These are phyloP conservation scores for Fusarium sp. DNA, from an alignment of 2,329 filamentous ascomycete species.

Conservation along the genomic window DNA sequence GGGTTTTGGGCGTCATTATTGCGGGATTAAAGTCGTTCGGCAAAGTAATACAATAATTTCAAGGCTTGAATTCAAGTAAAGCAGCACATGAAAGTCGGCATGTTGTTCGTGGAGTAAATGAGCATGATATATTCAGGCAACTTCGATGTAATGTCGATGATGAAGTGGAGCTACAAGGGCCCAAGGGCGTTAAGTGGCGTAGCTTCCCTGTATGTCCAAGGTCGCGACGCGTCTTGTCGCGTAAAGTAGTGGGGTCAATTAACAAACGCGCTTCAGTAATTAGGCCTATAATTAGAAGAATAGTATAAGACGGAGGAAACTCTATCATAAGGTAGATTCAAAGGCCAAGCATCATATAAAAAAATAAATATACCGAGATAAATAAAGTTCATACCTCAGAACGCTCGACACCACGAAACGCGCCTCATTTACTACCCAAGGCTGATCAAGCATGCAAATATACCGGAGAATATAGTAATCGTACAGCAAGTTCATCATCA, in stretches of 20 bases:
- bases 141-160: constrained; percentile 21
- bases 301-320: background rate
- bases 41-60: background rate
- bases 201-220: constrained; percentile 9
- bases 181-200: constrained; percentile 37
- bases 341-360: background rate
- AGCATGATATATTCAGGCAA: constrained; percentile 6
- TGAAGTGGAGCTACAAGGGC: constrained; percentile 31
- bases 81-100: constrained; percentile 7
- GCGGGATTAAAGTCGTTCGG: background rate
- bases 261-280: background rate
- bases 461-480: constrained; percentile 23
- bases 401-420: constrained; percentile 16
- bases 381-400: constrained; percentile 16
- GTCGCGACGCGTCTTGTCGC: constrained; percentile 41
- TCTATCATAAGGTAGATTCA: background rate
- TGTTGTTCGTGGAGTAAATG: constrained; percentile 4
- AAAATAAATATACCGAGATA: constrained; percentile 27
- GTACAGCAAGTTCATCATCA: constrained; percentile 37
- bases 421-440: constrained; percentile 27
- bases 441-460: constrained; percentile 25
- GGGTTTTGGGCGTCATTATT: constrained; percentile 53
- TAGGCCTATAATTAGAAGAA: constrained; percentile 14
- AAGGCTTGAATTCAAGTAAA: background rate
- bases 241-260: constrained; percentile 31